Base-by-base conservation (phyloP, 139 green algal genomes). In the Coelastrella sp. region DNA sequence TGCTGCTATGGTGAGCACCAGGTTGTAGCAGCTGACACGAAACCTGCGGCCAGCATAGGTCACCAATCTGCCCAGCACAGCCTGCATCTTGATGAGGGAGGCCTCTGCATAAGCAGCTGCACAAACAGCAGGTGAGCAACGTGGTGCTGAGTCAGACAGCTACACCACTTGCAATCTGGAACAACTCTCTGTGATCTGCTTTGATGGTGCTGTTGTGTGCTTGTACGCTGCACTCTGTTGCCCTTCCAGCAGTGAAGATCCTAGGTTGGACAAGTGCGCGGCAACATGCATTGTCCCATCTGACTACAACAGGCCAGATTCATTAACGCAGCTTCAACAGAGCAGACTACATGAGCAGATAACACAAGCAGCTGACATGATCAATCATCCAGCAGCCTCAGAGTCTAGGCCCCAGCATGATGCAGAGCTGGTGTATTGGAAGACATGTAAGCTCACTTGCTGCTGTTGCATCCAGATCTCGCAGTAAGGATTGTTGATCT, bases 41-140 rank as follows among this genome's bases (percentile, higher is more conserved):
- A 83, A 89, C 19, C 20, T 63, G n/a, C 35, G 49, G 12, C 85
- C 85, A 27, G 70, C 56, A 78, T 82, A 89, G 19, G 56, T 83
- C 9, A 25, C 22, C 20, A 89, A n/a, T 25, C 85, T 22, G 17
- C 24, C 85, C 72, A 83, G 60, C 75, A 90, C 22, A 7, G 15
- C 49, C 15, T 82, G 84, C 56, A 81, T 24, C 73, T 20, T 89
- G 22, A 20, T 61, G 4, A 82, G 70, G 9, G 57, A 60, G 7
- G 35, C 72, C 7, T 81, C 70, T 27, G 49, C 85, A 56, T 61
- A 78, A 7, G 65, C 82, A 79, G 63, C 82, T 79, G 82, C 27
- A 59, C 60, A n/a, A 68, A 78, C 8, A 24, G 19, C 58, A 85
- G 79, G 4, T 57, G 17, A 6, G 24, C 15, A 15, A 17, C 15